Evolutionary conservation across 2,329 filamentous ascomycete genomes (phyloP), one percentile per base, ranked within the genome.

Genomic region (Aspergillus vadensis): DNA sequence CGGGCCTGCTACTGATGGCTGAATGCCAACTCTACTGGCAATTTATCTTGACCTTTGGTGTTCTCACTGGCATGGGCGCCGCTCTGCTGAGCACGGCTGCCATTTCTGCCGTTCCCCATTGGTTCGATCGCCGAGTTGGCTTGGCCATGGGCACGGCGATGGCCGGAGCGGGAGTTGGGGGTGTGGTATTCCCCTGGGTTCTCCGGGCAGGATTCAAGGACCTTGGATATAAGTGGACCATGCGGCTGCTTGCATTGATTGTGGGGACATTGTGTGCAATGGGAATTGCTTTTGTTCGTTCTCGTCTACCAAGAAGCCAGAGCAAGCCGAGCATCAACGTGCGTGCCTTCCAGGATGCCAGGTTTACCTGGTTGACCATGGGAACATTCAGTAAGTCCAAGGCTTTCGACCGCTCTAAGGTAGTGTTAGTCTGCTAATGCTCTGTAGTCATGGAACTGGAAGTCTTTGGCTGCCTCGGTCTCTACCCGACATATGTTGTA

Each of bases 11-110:
- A 25, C 62, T 83, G 14, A 71, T 83, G 32, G 82, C 79, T 0
- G 77, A 83, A 55, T 83, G 81, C 62, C 71, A 64, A 14, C 60
- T 66, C 14, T 83, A 83, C 64, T 82, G 79, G 80, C 81, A 83
- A 5, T 83, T 83, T 50, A 55, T 83, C 63, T 67, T 80, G 62
- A 74, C 71, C 63, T 67, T 78, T 19, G 76, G 77, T 1, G 55
- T 79, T 0, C 61, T 79, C 6, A 75, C 72, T 1, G 78, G 78
- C 0, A 70, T 71, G 2, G 71, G 75, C 0, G 72, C 72, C 0
- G 77, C 76, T 0, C 65, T 77, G 12, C 55, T 79, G 25, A 77
- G 74, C 39, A 80, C 77, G 0, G 73, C 73, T 1, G 75, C 70
- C 5, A 65, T 80, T 63, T 70, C 76, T 1, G 72, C 73, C 23